Conservation (phyloP, 345 rosid species). For the Mercurialis annua region DNA sequence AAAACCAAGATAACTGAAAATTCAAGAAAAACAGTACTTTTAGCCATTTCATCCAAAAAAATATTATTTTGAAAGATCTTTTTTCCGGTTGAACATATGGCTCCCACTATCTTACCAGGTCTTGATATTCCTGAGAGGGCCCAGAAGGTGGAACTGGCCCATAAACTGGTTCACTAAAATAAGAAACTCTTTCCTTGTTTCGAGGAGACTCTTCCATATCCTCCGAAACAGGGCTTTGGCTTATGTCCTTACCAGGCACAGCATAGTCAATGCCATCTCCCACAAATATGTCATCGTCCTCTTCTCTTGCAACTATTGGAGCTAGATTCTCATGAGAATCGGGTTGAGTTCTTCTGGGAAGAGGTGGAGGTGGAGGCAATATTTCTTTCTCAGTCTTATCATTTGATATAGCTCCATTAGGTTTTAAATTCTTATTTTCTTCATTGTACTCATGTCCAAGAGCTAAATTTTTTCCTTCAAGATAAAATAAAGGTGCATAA, state of each 20-base stretch:
- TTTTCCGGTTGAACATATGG: not conserved
- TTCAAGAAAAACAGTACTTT: not conserved
- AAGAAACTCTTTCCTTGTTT: constrained; percentile 67
- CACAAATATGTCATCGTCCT: constrained; percentile 81
- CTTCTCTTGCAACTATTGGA: constrained; percentile 55
- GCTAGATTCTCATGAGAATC: constrained; percentile 58
- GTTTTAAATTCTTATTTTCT: constrained; percentile 48
- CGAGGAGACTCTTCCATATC: constrained; percentile 99
- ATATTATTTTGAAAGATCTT: not conserved
- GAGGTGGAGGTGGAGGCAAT: constrained; percentile 62
- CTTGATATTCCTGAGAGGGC: constrained; percentile 75
- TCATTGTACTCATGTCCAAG: constrained; percentile 52
- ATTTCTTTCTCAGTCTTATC: constrained; percentile 45
- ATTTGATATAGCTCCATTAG: constrained; percentile 37
- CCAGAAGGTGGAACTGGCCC: constrained; percentile 76
- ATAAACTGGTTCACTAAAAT: constrained; percentile 69
- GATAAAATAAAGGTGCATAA: constrained; percentile 10
- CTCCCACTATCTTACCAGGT: constrained; percentile 44
- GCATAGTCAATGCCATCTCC: constrained; percentile 79
- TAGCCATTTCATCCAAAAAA: not conserved
- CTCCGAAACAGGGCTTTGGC: constrained; percentile 86
- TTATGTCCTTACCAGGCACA: constrained; percentile 74
- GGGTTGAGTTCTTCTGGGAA: constrained; percentile 40
- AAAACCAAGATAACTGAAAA: not conserved
- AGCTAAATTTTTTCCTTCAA: constrained; percentile 52